Base-by-base conservation (phyloP, 2,329 filamentous ascomycete genomes). In the Cordyceps cicadae region DNA sequence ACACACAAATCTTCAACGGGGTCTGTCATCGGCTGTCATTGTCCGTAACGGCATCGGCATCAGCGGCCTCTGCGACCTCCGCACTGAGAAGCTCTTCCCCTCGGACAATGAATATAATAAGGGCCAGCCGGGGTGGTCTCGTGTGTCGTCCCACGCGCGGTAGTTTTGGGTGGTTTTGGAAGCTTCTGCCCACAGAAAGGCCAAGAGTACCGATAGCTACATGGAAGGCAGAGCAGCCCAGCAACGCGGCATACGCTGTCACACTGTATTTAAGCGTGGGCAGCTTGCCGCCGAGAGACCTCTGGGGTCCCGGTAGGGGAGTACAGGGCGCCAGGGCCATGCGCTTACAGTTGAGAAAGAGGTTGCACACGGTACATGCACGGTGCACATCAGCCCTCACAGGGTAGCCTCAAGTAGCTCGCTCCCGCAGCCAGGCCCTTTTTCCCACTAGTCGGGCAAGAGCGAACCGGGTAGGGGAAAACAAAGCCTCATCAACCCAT, bases 401-500 rank as follows among this genome's bases (percentile, higher is more conserved):
- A 11, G 11, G 21, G 53, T 51, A 55, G 19, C 50, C 54, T 54
- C 46, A 61, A 50, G 63, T 64, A 63, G 48, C 63, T 61, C 49
- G 46, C 60, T 60, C 63, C 64, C 60, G 64, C 66, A 66, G 29
- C 67, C 67, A 64, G 65, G 63, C 68, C 65, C 66, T 65, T 66
- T 43, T 67, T 65, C 66, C 68, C 63, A 64, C 64, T 68, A 67
- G 66, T 64, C 67, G 52, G 59, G 62, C 59, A 65, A 67, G 66
- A 69, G 68, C 58, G 68, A 48, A 72, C 72, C 73, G 67, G 70
- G 70, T 70, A 67, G 64, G 64, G 66, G 69, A 75, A 75, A 75
- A 72, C 73, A 73, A 75, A 75, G 73, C 74, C 73, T 76, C 74
- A 74, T 68, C 70, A 68, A 68, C 69, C 69, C 67, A 70, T 71